Base-by-base conservation (phyloP, 2,329 filamentous ascomycete species). In the Arthrobotrys conoides region DNA sequence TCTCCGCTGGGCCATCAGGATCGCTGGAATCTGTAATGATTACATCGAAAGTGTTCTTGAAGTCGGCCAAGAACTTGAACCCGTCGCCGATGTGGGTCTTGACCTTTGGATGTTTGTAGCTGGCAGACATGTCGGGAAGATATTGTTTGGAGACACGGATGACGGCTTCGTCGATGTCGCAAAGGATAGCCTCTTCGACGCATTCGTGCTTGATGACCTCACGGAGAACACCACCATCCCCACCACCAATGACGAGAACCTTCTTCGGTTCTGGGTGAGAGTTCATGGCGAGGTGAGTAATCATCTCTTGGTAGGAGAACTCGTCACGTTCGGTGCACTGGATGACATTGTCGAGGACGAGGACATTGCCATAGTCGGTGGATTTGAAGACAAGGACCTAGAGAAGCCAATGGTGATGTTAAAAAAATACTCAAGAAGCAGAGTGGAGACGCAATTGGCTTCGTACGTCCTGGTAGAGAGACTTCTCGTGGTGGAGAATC, bases 251-350 rank as follows among this genome's bases (percentile, higher is more conserved):
- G 85, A 99, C 96, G 75, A 99, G 91, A 68, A 99, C 96, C 87
- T 94, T 96, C 90, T 98, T 96, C 84, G 96, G 96, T 88, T 97
- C 91, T 82, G 96, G 96, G 90, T 99, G 96, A 68, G 95, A 93
- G 90, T 97, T 96, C 92, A 99, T 93, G 87, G 94, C 96, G 82
- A 99, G 89, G 87, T 99, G 94, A 83, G 95, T 94, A 87, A 99
- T 99, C 96, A 99, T 99, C 90, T 99, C 96, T 89, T 99, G 96
- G 90, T 97, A 97, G 83, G 94, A 93, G 89, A 98, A 99, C 88
- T 99, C 96, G 85, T 99, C 94, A 82, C 95, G 91, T 90, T 99
- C 96, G 82, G 96, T 98, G 90, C 91, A 94, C 87, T 99, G 96
- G 86, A 99, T 97, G 85, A 97, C 96, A 85, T 98, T 98, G 89